A percentile compares a stretch with the other conserved stretches of the same genome.
phyloP scores from a whole-genome alignment of 2,329 filamentous ascomycete species.

The Daldinia sp. region DNA sequence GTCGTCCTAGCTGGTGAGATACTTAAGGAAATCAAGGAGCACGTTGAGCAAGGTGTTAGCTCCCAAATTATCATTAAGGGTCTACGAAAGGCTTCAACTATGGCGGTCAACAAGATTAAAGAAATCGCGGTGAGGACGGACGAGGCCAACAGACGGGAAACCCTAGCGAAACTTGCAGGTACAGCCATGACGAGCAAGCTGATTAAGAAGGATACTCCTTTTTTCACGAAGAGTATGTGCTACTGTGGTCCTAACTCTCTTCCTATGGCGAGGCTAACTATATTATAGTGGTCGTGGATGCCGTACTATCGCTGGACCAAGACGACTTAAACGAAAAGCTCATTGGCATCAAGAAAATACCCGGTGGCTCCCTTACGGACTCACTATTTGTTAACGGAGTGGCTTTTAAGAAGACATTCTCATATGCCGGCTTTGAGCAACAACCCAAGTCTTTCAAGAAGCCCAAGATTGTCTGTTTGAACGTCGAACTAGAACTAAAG shows the following conservation, averaged over 20 bases:
- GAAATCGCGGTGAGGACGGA: conserved; percentile 91
- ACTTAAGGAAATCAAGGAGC: conserved; percentile 94
- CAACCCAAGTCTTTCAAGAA: conserved; percentile 95
- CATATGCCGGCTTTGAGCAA: conserved; percentile 98
- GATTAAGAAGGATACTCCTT: conserved; percentile 95
- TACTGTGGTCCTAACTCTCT: background rate
- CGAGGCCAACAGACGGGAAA: conserved; percentile 87
- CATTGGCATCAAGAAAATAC: conserved; percentile 98
- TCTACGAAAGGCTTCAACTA: conserved; percentile 83
- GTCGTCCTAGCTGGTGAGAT: conserved; percentile 98
- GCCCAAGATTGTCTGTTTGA: conserved; percentile 96
- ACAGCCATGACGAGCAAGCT: conserved; percentile 99
- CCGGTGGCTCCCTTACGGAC: conserved; percentile 93
- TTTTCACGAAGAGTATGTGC: conserved; percentile 93
- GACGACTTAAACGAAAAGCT: conserved; percentile 97
- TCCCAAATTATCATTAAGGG: conserved; percentile 98
- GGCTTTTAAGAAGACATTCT: conserved; percentile 99
- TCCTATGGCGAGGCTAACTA: conserved; percentile 40
- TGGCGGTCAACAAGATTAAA: conserved; percentile 99
- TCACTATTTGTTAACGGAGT: conserved; percentile 98
- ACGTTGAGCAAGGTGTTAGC: conserved; percentile 96
- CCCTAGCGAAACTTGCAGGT: conserved; percentile 86
- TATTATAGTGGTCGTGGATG: conserved; percentile 90
- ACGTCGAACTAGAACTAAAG: conserved; percentile 98
- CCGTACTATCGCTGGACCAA: conserved; percentile 94